These are phyloP conservation scores for Daldinia bambusicola DNA, from an alignment of 495 filamentous ascomycete species.

Conservation along the genomic window DNA sequence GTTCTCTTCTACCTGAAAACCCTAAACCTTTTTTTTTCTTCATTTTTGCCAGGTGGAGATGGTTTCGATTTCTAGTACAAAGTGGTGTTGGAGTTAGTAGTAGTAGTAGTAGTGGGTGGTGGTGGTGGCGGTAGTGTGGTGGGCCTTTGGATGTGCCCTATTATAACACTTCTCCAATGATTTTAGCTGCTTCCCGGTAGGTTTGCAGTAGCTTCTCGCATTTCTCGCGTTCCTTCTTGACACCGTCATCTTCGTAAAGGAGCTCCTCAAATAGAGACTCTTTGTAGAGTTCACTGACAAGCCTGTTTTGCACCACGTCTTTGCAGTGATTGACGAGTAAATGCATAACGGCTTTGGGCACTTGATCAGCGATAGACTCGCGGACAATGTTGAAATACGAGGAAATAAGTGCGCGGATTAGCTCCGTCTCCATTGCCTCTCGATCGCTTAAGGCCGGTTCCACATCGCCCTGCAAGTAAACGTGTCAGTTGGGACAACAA, in stretches of 20 bases:
- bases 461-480: conserved; percentile 52
- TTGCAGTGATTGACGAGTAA: conserved; percentile 98
- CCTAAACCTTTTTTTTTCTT: conserved; percentile 22
- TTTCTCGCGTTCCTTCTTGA: conserved; percentile 97
- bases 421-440: conserved; percentile 95
- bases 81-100: conserved; percentile 1
- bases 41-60: conserved; percentile 21
- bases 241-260: conserved; percentile 95
- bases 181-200: conserved; percentile 96
- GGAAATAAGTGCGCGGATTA: conserved; percentile 94
- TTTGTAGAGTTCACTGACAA: conserved; percentile 95
- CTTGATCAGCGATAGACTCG: conserved; percentile 96
- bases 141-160: conserved; percentile 9
- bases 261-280: conserved; percentile 93
- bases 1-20: conserved; percentile 28
- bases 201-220: conserved; percentile 94
- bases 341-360: conserved; percentile 99
- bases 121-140: conserved; percentile 2
- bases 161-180: conserved; percentile 94
- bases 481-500: conserved; percentile 46
- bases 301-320: conserved; percentile 94
- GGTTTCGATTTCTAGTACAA: conserved; percentile 33
- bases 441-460: conserved; percentile 93
- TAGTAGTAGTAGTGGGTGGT: background rate
- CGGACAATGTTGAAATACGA: conserved; percentile 99